Evolutionary conservation across 1,284 basidiomycete species (phyloP), one percentile per base, ranked within the genome.

Genomic region (Volvariella surrecta): DNA sequence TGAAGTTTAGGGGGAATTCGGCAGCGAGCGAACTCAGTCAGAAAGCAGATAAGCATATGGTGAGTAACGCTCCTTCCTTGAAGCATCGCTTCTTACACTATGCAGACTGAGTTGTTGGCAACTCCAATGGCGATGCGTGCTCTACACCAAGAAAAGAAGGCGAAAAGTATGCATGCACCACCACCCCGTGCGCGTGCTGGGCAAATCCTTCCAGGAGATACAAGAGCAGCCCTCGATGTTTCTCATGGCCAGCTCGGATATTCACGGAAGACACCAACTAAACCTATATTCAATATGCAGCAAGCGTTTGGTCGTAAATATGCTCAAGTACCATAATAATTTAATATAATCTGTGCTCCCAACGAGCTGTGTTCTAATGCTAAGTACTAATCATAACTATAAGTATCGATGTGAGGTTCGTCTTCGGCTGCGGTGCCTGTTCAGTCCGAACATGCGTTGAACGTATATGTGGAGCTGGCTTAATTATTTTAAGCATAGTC

Each of bases 21-120:
- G 75, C 73, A 15, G 50, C 70, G 3, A 40, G 50, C 3, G 60
- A 66, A 16, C 50, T 79, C 17, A 62, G 66, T 45, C 53, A 63
- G 47, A 76, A 74, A 51, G 73, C 68, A 3, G 58, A 60, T 15
- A 59, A 65, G 31, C 69, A 79, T 53, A 65, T 73, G 46, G 76
- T 78, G 50, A 52, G 74, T 62, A n/a, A 31, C 19, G 32, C 13
- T 20, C 40, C 18, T 28, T 7, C 31, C 44, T 0, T 42, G 39
- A 15, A 35, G 6, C 8, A 35, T 8, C 4, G 13, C 7, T 4
- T 7, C 15, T 35, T 4, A 19, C 15, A 6, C 7, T 38, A 42
- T 49, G 11, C 47, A 79, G 76, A 74, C 76, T 45, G 65, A 69
- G 34, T 54, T 80, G 34, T 52, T 79, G 41, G 77, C 77, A 2